Percentiles rank a stretch among this genome's conserved stretches.
These are phyloP conservation scores for Panus rudis DNA, from an alignment of 768 basidiomycete genomes.

Conservation along the genomic window DNA sequence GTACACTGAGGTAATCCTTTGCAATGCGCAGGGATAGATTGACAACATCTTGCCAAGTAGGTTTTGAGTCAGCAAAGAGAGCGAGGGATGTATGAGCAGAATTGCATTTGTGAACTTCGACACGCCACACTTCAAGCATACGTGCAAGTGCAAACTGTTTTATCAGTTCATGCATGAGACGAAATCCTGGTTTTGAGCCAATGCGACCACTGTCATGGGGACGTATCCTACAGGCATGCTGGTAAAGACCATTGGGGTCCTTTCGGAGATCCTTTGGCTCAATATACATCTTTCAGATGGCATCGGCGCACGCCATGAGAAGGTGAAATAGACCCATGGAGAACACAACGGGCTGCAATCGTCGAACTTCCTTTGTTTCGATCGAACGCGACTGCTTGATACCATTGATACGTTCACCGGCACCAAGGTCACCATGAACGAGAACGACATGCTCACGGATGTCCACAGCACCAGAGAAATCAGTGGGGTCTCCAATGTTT, in stretches of 20 bases:
- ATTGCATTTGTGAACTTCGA: conserved; percentile 4
- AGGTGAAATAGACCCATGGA: conserved; percentile 29
- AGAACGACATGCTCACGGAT: conserved; percentile 9
- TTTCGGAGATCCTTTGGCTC: neutral
- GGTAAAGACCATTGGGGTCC: conserved; percentile 13
- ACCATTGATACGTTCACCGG: conserved; percentile 5
- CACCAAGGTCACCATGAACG: conserved; percentile 17
- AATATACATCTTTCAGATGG: conserved; percentile 1
- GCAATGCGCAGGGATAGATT: neutral
- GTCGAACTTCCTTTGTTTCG: conserved; percentile 23
- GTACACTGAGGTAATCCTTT: conserved; percentile 18
- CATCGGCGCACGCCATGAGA: conserved; percentile 25
- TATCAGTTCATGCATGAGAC: conserved; percentile 30
- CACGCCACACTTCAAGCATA: conserved; percentile 25
- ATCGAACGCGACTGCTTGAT: conserved; percentile 12
- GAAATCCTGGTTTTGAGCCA: conserved; percentile 27
- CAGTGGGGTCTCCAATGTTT: conserved; percentile 8
- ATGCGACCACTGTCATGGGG: conserved; percentile 28
- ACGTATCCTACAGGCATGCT: conserved; percentile 16
- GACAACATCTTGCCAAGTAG: neutral
- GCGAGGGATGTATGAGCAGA: neutral
- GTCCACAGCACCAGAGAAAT: neutral
- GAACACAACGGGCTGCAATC: conserved; percentile 28
- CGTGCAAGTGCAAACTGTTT: conserved; percentile 21
- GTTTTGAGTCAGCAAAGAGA: neutral